Base-by-base conservation (phyloP, 306 rosid species). In the Trifolium fragiferum region DNA sequence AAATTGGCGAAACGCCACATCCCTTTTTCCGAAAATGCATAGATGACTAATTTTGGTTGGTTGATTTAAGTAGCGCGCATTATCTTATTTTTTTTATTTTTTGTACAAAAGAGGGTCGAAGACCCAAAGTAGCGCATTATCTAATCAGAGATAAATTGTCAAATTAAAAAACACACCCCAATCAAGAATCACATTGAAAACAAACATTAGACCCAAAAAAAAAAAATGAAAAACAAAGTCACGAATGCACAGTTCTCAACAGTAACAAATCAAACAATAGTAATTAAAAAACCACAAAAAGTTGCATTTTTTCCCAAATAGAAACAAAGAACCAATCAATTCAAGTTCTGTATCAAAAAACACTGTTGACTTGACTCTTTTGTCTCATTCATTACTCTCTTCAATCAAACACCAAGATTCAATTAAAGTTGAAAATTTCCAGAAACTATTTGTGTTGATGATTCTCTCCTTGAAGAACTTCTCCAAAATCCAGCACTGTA, bases 401-500 rank as follows among this genome's bases (percentile, higher is more conserved):
- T 43, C 14, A 1, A 12, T 43, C 15, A 13, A 4, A 1, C n/a
- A 15, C 19, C 19, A 47, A 47, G 51, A 18, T 11, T 11, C 49
- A 65, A 32, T 32, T 68, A 60, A 15, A 53, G 6, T 3, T 49
- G 64, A 18, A 33, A 46, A 49, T 7, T 8, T 6, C 14, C 6
- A 0, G 51, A 23, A 10, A 18, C n/a, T 1, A 23, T 37, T 16
- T 49, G 43, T 16, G 35, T 20, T 0, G 73, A 15, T 27, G 73
- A 15, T 27, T 93, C 93, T 78, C 90, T 88, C 65, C 86, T 87
- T 0, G 97, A 91, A 7, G 88, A 87, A 33, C 99, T 94, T 72
- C 97, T 86, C 99, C 99, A 94, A 44, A 94, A 94, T 0, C 99
- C 99, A 13, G 93, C 67, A 13, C 85, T 43, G 72, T 81, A 86